Conservation (phyloP, 768 basidiomycete species). For the Lactarius psammicola region DNA sequence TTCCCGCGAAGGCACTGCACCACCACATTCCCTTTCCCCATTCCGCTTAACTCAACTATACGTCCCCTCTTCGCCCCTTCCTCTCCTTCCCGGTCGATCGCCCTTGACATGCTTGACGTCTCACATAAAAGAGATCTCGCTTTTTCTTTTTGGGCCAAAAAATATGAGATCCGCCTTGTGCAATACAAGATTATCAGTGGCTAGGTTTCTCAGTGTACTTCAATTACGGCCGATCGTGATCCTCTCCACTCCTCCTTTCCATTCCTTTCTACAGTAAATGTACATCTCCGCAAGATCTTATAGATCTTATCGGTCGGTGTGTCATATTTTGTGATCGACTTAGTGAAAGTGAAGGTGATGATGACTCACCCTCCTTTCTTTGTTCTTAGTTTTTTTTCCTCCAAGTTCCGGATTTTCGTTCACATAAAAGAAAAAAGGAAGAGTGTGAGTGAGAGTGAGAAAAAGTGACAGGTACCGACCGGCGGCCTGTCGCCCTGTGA, state of each 20-base stretch:
- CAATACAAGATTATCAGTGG: not conserved
- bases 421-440: not conserved
- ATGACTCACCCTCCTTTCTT: not conserved
- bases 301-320: not conserved
- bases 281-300: slow-evolving; percentile 1
- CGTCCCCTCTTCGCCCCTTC: not conserved
- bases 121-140: not conserved
- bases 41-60: not conserved
- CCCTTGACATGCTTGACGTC: not conserved
- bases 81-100: not conserved
- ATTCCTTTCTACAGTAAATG: not conserved
- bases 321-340: not conserved
- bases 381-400: not conserved
- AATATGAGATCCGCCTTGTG: not conserved
- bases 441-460: not conserved
- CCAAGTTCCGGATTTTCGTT: not conserved
- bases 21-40: not conserved
- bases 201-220: not conserved
- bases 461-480: too few species aligned
- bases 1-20: slow-evolving; percentile 2
- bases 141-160: not conserved
- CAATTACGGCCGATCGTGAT: slow-evolving; percentile 1
- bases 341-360: not conserved
- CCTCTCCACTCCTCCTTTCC: not conserved
- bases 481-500: not conserved